Percentiles rank a stretch among this genome's conserved stretches.
Evolutionary conservation across 345 rosid species (phyloP).

Genomic region (Pseudoturritis turrita): DNA sequence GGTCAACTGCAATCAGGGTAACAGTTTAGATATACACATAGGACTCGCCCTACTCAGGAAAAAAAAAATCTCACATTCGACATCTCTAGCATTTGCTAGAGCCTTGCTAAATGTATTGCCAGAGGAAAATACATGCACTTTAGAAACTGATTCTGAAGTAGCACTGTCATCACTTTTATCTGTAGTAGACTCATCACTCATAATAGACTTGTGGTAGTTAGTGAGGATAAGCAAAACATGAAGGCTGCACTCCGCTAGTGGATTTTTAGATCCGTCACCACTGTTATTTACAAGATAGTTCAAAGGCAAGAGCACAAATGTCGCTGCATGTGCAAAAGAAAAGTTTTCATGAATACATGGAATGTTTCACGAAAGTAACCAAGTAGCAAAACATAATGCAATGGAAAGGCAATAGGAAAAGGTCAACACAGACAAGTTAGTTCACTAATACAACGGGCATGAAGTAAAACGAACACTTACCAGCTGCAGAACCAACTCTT

Average conservation of each 20-base stretch:
- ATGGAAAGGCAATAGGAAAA: not conserved
- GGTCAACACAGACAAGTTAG: conserved; percentile 11
- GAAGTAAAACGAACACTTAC: conserved; percentile 37
- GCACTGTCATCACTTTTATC: conserved; percentile 65
- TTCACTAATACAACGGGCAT: not conserved
- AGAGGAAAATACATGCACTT: conserved; percentile 45
- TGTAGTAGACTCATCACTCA: conserved; percentile 49
- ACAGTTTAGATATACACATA: conserved; percentile 3
- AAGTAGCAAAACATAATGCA: not conserved
- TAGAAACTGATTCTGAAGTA: conserved; percentile 54
- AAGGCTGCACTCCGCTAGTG: conserved; percentile 75
- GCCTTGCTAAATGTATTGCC: conserved; percentile 84
- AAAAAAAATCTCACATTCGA: conserved; percentile 61
- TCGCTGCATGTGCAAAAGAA: conserved; percentile 61
- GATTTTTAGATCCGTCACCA: conserved; percentile 57
- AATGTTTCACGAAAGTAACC: not conserved
- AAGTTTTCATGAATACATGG: not conserved
- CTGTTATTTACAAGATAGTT: conserved; percentile 71
- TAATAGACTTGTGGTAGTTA: conserved; percentile 65
- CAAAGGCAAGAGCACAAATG: conserved; percentile 72
- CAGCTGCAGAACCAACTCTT: conserved; percentile 90
- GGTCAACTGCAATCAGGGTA: conserved; percentile 61
- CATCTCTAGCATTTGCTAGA: conserved; percentile 78
- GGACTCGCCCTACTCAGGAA: not conserved
- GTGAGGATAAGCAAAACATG: conserved; percentile 79